Base-by-base conservation (phyloP, 1,284 basidiomycete species). In the Testicularia cyperi region DNA sequence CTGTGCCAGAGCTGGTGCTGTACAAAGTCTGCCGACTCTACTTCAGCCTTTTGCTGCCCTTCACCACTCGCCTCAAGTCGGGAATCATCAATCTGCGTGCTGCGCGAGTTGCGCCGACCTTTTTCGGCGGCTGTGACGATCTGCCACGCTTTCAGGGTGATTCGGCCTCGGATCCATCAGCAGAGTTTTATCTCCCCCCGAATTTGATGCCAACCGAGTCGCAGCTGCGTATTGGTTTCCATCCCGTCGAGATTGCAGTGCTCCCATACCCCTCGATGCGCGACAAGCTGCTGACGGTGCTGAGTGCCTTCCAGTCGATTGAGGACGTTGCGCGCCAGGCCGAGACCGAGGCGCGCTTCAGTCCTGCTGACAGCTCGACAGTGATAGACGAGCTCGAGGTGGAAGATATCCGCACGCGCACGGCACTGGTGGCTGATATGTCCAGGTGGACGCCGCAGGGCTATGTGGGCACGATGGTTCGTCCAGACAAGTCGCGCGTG, bases 11-110 rank as follows among this genome's bases (percentile, higher is more conserved):
- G 33, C 42, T 63, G 18, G 54, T 57, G 21, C 46, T 63, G 24
- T 63, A 63, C 60, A 57, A 57, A 28, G 60, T 57, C 12, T 63
- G 60, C 34, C 48, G 60, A 12, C 53, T 63, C 42, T 63, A 63
- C 43, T 63, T 57, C 21, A 63, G 60, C 43, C 44, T 55, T n/a
- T 30, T 63, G 9, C 34, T 63, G 26, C 60, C 60, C 7, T 63
- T 63, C 30, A 53, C 60, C 25, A 57, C 49, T 25, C 45, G 46
- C 16, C 32, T 57, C 49, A 63, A 63, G 37, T 63, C 60, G 2
- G 60, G 60, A 42, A 57, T 63, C 39, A 28, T 53, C 54, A 63
- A 63, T 33, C 49, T 63, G 20, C 53, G 60, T 2, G 48, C 48
- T 1, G 60, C 60, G 5, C 48, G 54, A 10, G 45, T 45, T 20